Evolutionary conservation across 2,329 filamentous ascomycete genomes (phyloP).

Genomic region (Celoporthe dispersa): DNA sequence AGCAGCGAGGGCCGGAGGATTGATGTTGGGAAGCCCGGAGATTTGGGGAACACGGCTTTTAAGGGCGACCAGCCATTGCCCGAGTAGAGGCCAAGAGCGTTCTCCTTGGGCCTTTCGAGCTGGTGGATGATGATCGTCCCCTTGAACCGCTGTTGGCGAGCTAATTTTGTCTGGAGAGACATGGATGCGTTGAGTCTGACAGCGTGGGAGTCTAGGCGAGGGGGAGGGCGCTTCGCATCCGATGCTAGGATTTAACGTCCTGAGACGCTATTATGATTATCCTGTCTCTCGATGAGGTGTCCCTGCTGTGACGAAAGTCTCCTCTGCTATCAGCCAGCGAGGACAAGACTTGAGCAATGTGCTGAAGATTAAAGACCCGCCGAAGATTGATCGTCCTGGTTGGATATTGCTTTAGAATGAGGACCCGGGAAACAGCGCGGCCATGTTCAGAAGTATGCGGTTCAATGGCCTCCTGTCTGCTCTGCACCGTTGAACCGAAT

Average conservation of each 20-base stretch:
- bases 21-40: neutral
- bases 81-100: conserved; percentile 14
- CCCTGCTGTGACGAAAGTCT: neutral
- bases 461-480: neutral
- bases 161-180: conserved; percentile 9
- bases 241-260: neutral
- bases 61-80: conserved; percentile 1
- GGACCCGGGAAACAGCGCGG: neutral
- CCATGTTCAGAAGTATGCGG: neutral
- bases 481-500: neutral
- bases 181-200: neutral
- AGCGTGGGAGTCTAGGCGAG: neutral
- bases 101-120: conserved; percentile 6
- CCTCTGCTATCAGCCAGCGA: neutral
- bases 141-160: conserved; percentile 15
- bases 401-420: neutral
- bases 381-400: neutral
- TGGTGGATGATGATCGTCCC: conserved; percentile 7
- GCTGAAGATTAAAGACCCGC: neutral
- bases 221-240: neutral
- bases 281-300: neutral
- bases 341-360: neutral
- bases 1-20: neutral
- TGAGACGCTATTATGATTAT: neutral
- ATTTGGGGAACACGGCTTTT: neutral